Conservation (phyloP, 768 basidiomycete species). For the Auriscalpium orientale region DNA sequence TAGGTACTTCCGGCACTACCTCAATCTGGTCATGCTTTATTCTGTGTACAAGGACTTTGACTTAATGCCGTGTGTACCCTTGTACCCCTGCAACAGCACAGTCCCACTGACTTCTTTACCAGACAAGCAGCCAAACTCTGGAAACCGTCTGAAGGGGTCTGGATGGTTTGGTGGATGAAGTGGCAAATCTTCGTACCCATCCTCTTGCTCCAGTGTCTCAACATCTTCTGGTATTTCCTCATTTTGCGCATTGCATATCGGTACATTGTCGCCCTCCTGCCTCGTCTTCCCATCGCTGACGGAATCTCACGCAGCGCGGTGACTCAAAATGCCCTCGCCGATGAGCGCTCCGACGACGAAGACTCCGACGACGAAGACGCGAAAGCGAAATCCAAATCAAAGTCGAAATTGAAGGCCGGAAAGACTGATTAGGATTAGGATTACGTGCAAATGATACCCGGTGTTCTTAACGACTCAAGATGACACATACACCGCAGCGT, state of each 20-base stretch:
- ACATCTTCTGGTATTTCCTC: constrained; percentile 89
- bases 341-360: constrained; percentile 74
- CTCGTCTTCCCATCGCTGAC: neutral
- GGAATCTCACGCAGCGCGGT: constrained; percentile 39
- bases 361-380: constrained; percentile 26
- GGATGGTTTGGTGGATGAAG: constrained; percentile 71
- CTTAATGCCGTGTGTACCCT: constrained; percentile 56
- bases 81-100: neutral
- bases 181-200: constrained; percentile 76
- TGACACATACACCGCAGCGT: no score
- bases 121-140: constrained; percentile 53
- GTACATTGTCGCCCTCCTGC: constrained; percentile 35
- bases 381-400: constrained; percentile 8
- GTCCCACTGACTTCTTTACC: neutral
- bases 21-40: constrained; percentile 81
- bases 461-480: no score
- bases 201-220: constrained; percentile 69
- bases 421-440: no score
- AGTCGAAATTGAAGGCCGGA: no score
- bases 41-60: constrained; percentile 80
- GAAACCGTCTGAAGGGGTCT: constrained; percentile 57
- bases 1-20: constrained; percentile 91
- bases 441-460: no score
- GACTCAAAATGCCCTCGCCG: constrained; percentile 38
- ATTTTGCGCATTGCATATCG: constrained; percentile 71